Conservation (phyloP, 148 eudicot genomes). For the Rhododendron griersonianum region DNA sequence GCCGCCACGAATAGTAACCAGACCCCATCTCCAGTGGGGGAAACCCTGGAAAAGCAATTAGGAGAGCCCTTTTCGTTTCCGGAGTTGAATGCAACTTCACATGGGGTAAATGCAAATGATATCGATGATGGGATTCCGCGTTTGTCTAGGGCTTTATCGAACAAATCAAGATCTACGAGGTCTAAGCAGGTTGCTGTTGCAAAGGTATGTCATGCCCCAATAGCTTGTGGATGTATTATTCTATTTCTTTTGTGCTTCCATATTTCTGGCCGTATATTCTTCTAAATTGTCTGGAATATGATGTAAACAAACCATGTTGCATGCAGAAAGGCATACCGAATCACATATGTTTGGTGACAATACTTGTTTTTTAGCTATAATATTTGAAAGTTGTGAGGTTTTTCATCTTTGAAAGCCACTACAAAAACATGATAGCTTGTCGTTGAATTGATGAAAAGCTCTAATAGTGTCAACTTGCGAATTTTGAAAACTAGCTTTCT, state of each 20-base stretch:
- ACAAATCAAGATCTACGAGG: slow-evolving; percentile 68
- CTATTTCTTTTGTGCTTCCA: not conserved
- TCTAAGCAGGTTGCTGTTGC: slow-evolving; percentile 80
- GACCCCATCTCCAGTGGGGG: slow-evolving; percentile 22
- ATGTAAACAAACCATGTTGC: not conserved
- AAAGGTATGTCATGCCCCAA: slow-evolving; percentile 42
- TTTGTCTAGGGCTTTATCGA: slow-evolving; percentile 58
- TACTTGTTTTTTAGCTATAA: not conserved
- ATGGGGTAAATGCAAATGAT: slow-evolving; percentile 34
- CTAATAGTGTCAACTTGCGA: not conserved
- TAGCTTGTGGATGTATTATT: not conserved
- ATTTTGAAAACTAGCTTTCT: not conserved
- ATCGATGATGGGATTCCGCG: slow-evolving; percentile 82
- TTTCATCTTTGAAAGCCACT: not conserved
- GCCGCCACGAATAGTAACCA: slow-evolving; percentile 24
- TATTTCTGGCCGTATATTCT: not conserved
- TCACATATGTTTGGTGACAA: not conserved
- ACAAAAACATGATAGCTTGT: not conserved
- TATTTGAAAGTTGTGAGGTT: not conserved
- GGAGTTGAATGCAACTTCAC: slow-evolving; percentile 26
- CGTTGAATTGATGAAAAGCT: slow-evolving; percentile 1
- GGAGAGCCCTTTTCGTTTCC: slow-evolving; percentile 69
- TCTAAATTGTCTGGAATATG: not conserved
- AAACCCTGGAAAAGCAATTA: slow-evolving; percentile 33
- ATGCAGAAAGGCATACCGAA: not conserved